A percentile compares a stretch with the other conserved stretches of the same genome.
phyloP scores from a whole-genome alignment of 257 asterid species.

The Solanum dulcamara region DNA sequence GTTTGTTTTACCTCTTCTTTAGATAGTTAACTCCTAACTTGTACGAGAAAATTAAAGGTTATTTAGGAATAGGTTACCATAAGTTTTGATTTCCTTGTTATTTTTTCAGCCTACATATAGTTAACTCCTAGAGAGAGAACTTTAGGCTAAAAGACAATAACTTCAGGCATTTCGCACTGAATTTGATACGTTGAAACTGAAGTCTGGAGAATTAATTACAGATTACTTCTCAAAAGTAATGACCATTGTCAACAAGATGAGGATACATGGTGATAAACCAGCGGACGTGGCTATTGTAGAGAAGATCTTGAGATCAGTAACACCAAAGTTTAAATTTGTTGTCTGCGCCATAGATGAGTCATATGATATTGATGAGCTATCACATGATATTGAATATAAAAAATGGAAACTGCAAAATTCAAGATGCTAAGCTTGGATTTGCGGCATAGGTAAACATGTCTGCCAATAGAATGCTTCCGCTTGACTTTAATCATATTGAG shows the following conservation, averaged over 20 bases:
- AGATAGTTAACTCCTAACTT: neutral
- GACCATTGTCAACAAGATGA: neutral
- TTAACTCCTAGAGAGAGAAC: neutral
- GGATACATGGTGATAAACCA: neutral
- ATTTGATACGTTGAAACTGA: neutral
- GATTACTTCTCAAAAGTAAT: neutral
- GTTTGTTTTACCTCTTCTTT: neutral
- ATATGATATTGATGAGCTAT: neutral
- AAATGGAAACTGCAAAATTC: neutral
- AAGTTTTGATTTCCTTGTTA: neutral
- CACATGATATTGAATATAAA: neutral
- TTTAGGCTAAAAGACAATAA: neutral
- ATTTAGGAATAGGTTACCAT: neutral
- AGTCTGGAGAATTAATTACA: neutral
- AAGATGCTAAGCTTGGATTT: neutral
- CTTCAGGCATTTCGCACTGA: neutral
- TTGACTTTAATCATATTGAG: neutral
- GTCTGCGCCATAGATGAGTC: neutral
- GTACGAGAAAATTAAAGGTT: neutral
- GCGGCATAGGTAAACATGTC: neutral
- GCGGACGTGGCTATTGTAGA: neutral
- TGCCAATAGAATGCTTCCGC: neutral
- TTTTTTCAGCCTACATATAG: neutral
- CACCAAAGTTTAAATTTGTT: neutral
- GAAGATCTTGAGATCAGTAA: neutral